These are phyloP conservation scores for Serendipita indica DNA, from an alignment of 768 basidiomycete species.

Conservation along the genomic window DNA sequence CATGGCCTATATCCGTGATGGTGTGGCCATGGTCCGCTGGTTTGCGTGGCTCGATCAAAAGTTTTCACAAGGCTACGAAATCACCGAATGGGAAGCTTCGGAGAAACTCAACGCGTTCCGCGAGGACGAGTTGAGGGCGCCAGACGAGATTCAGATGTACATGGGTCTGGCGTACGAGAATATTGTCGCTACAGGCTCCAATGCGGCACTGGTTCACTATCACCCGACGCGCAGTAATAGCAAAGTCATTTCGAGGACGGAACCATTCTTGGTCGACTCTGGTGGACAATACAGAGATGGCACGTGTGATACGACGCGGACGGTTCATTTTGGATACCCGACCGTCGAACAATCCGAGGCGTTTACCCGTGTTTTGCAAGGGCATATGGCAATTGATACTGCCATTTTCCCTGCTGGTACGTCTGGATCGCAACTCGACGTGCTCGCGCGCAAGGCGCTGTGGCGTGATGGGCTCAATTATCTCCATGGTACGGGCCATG, in stretches of 20 bases:
- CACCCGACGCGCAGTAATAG: conserved; percentile 54
- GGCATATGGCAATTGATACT: conserved; percentile 87
- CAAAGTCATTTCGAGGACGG: conserved; percentile 56
- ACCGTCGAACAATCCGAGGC: conserved; percentile 78
- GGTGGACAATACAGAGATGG: conserved; percentile 85
- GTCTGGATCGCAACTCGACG: conserved; percentile 67
- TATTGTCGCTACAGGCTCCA: conserved; percentile 78
- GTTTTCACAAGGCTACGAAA: conserved; percentile 56
- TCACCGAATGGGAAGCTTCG: conserved; percentile 87
- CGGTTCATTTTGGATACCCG: conserved; percentile 76
- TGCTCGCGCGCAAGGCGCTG: conserved; percentile 73
- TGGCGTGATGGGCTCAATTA: conserved; percentile 54
- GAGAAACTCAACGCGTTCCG: conserved; percentile 69
- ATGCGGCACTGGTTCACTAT: conserved; percentile 95
- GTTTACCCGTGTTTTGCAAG: conserved; percentile 89
- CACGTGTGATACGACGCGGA: conserved; percentile 59
- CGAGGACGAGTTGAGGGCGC: conserved; percentile 20
- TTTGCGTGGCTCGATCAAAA: conserved; percentile 83
- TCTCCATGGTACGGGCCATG: conserved; percentile 80
- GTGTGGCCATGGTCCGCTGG: conserved; percentile 72
- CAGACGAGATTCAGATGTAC: conserved; percentile 42
- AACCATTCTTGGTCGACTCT: conserved; percentile 88
- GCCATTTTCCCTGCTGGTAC: conserved; percentile 87
- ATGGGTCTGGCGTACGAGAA: conserved; percentile 81
- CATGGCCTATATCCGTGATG: conserved; percentile 80